Evolutionary conservation across 768 basidiomycete species (phyloP).

Genomic region (Austroboletus eburneus): DNA sequence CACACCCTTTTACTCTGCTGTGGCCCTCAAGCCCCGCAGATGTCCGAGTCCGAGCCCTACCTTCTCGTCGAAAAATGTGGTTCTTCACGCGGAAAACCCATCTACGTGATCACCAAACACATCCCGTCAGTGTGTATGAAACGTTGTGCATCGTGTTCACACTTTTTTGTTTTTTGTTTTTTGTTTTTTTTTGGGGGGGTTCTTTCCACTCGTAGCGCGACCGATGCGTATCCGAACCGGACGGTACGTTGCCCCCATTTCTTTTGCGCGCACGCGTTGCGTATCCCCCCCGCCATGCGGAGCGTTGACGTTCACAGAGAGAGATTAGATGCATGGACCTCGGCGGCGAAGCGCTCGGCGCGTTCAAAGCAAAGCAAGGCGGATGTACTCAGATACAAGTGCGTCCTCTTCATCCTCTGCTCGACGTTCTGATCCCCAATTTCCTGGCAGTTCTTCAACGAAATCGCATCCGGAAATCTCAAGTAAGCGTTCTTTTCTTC

Average conservation of each 20-base stretch:
- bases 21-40: conserved; percentile 12
- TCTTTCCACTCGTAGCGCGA: no score
- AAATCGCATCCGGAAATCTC: conserved; percentile 32
- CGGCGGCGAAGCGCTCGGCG: conserved; percentile 36
- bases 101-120: conserved; percentile 41
- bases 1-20: conserved; percentile 18
- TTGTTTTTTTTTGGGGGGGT: no score
- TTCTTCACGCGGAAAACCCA: conserved; percentile 38
- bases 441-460: conserved; percentile 36
- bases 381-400: conserved; percentile 43
- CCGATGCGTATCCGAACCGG: conserved; percentile 29
- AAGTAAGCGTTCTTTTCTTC: conserved; percentile 28
- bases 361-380: conserved; percentile 38
- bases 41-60: conserved; percentile 32
- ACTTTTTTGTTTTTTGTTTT: conserved; percentile 2
- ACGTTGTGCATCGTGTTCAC: conserved; percentile 18
- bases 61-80: conserved; percentile 41
- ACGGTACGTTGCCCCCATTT: conserved; percentile 34
- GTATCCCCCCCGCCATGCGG: no score
- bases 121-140: conserved; percentile 34
- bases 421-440: no score
- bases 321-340: conserved; percentile 44
- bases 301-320: conserved; percentile 29
- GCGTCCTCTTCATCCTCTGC: conserved; percentile 7
- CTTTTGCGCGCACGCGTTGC: no score